These are phyloP conservation scores for Penicillium janthinellum DNA, from an alignment of 2,329 filamentous ascomycete genomes.

Conservation along the genomic window DNA sequence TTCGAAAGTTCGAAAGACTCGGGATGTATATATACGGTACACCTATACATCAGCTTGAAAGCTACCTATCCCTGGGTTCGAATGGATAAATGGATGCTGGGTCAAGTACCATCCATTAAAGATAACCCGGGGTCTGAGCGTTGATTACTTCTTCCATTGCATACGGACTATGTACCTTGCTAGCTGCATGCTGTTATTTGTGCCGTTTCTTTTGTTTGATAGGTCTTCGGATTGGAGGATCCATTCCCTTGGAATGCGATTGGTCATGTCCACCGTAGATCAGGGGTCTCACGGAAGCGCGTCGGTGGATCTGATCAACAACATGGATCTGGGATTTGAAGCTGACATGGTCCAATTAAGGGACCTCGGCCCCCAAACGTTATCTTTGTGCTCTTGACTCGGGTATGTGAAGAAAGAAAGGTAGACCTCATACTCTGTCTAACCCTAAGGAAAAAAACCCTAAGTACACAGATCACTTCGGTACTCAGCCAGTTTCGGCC, in stretches of 20 bases:
- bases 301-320: constrained; percentile 15
- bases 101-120: neutral
- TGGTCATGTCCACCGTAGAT: constrained; percentile 20
- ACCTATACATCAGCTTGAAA: neutral
- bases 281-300: constrained; percentile 14
- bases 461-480: too few species aligned
- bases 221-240: neutral
- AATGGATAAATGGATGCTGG: neutral
- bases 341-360: constrained; percentile 19
- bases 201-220: neutral
- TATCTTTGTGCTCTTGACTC: constrained; percentile 13
- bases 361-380: constrained; percentile 14
- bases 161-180: too few species aligned
- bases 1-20: too few species aligned
- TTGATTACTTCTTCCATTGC: neutral
- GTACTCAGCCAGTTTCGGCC: too few species aligned
- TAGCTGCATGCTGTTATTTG: neutral
- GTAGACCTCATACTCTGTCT: too few species aligned
- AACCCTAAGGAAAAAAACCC: too few species aligned
- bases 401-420: constrained; percentile 7
- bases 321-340: neutral
- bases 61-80: neutral
- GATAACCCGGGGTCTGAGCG: neutral
- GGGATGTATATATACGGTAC: too few species aligned
- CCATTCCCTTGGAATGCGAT: constrained; percentile 3